Base-by-base conservation (phyloP, 2,329 filamentous ascomycete genomes). In the Endocalyx cinctus region DNA sequence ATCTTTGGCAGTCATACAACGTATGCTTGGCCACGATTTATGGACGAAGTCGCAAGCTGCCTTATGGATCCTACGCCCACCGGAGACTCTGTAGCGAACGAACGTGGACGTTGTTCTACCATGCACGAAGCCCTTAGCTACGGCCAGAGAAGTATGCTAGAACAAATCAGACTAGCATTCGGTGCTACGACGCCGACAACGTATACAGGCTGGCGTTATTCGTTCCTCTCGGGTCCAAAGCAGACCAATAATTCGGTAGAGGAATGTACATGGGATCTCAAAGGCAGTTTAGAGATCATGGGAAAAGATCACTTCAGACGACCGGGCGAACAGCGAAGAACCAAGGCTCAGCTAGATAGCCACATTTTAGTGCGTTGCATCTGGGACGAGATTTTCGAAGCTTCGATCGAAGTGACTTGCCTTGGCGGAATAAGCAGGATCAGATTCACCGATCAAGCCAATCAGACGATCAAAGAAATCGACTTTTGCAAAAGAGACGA, bases 1-100 rank as follows among this genome's bases (percentile, higher is more conserved):
- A 78, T 87, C 29, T 85, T 84, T 50, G 82, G 82, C 7, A 85
- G 81, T 23, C 81, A 84, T 50, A 70, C 75, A 40, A 68, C 85
- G 15, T 81, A 85, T 48, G 79, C 76, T 39, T 86, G 84, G 54
- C 82, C 82, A 2, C 72, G 79, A 2, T 79, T 76, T 47, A 60
- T 86, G 19, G 82, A 87, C 52, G 82, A 86, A 43, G 73, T 86
- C 5, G 34, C 55, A 3, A 43, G 42, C 69, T 79, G 35, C 69
- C 77, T 46, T 15, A 45, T 57, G 1, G 66, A 70, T 32, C 45
- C 39, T 6, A 48, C 52, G 3, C 15, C 43, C 1, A 58, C 63
- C 0, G 67, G 64, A 0, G 51, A 59, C 17, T 52, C 52, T 0
- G 57, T 66, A 3, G 62, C 57, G 0, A 62, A 67, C 35, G 62